phyloP scores from a whole-genome alignment of 2,329 filamentous ascomycete genomes.

The Blumeria graminis region DNA sequence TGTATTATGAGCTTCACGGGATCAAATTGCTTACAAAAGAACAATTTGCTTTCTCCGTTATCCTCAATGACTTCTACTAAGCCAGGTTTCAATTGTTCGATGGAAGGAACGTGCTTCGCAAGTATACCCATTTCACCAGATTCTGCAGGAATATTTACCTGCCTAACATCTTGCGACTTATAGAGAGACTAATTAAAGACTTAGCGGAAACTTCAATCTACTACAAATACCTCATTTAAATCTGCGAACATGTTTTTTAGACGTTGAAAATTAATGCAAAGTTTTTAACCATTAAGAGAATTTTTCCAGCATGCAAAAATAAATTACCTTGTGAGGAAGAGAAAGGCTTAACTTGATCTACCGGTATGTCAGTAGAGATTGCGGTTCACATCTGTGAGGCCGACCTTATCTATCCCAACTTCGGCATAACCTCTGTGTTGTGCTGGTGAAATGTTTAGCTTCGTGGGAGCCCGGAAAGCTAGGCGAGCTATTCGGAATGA shows the following conservation, averaged over 20 bases:
- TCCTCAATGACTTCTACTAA: conserved; percentile 92
- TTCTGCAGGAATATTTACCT: conserved; percentile 97
- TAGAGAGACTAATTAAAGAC: conserved; percentile 35
- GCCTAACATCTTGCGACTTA: conserved; percentile 49
- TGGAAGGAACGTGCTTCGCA: conserved; percentile 94
- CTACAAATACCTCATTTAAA: not conserved
- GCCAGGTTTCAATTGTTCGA: conserved; percentile 96
- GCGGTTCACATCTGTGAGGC: conserved; percentile 13
- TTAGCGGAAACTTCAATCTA: not conserved
- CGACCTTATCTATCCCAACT: conserved; percentile 59
- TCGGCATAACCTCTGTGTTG: conserved; percentile 85
- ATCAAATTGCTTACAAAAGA: conserved; percentile 50
- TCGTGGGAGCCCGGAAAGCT: conserved; percentile 63
- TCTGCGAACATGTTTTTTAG: not conserved
- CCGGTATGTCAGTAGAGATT: conserved; percentile 10
- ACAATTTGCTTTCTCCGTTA: conserved; percentile 72
- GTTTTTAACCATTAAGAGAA: not conserved
- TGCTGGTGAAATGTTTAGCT: conserved; percentile 48
- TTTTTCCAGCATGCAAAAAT: not conserved
- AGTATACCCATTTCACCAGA: conserved; percentile 99
- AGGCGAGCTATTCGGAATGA: conserved; percentile 77
- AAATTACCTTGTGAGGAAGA: conserved; percentile 89
- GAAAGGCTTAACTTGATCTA: conserved; percentile 93
- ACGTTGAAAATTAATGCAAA: not conserved
- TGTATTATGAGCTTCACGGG: not conserved